phyloP scores from a whole-genome alignment of 495 filamentous ascomycete species.

The Podospora appendiculata region DNA sequence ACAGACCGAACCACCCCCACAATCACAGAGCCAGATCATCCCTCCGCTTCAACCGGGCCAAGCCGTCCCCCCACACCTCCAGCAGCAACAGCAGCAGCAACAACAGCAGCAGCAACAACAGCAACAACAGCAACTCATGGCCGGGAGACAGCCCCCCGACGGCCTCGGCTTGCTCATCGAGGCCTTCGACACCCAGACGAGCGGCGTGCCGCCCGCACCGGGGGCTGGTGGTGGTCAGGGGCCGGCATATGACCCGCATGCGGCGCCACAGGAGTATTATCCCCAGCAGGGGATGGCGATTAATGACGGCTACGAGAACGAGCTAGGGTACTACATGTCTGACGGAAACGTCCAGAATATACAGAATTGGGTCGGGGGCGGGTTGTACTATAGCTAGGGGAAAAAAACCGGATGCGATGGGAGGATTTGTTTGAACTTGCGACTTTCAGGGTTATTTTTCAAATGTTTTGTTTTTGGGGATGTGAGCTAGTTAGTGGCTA shows the following conservation, averaged over 20 bases:
- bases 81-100: constrained; percentile 1
- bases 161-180: constrained; percentile 21
- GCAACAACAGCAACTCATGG: constrained; percentile 4
- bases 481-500: neutral
- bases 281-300: constrained; percentile 7
- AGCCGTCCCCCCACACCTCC: neutral
- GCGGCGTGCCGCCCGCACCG: neutral
- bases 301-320: constrained; percentile 25
- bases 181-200: constrained; percentile 20
- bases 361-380: constrained; percentile 14
- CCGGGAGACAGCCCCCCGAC: constrained; percentile 12
- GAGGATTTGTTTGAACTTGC: neutral
- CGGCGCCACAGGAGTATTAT: constrained; percentile 14
- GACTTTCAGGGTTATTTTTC: neutral
- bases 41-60: neutral
- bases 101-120: neutral
- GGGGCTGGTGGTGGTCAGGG: neutral
- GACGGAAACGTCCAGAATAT: constrained; percentile 10
- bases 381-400: constrained; percentile 9
- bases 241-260: constrained; percentile 13
- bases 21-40: constrained; percentile 1
- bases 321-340: constrained; percentile 23
- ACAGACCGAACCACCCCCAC: neutral
- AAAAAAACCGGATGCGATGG: too few relatives aligned
- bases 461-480: neutral